phyloP scores from a whole-genome alignment of 768 basidiomycete genomes.

The Obba rivulosa region DNA sequence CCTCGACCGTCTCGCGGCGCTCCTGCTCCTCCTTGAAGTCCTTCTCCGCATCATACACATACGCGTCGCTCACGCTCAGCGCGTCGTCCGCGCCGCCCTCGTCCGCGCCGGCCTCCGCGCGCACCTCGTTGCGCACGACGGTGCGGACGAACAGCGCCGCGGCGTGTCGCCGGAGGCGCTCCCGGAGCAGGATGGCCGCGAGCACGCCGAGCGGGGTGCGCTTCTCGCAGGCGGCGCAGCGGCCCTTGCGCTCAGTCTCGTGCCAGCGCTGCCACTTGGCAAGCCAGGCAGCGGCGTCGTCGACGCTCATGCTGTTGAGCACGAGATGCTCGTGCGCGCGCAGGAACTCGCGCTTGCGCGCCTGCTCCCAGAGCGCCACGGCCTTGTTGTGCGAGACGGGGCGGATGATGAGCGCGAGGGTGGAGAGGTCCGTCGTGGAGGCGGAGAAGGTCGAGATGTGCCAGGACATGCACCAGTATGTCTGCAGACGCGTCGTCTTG shows the following conservation, averaged over 20 bases:
- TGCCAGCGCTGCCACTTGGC: conserved; percentile 23
- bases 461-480: conserved; percentile 48
- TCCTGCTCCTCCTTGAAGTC: conserved; percentile 31
- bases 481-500: conserved; percentile 40
- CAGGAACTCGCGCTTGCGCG: conserved; percentile 25
- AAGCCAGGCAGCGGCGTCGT: conserved; percentile 45
- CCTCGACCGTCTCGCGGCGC: conserved; percentile 46
- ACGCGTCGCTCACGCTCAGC: conserved; percentile 11
- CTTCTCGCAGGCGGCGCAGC: conserved; percentile 21
- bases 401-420: conserved; percentile 52
- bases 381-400: conserved; percentile 41
- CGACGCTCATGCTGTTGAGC: conserved; percentile 43
- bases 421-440: conserved; percentile 45
- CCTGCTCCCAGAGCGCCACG: conserved; percentile 37
- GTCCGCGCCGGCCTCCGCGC: conserved; percentile 7
- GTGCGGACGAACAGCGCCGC: conserved; percentile 49
- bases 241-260: conserved; percentile 21
- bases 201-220: conserved; percentile 41
- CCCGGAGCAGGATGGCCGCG: conserved; percentile 44
- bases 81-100: not conserved
- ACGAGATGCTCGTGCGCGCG: conserved; percentile 52
- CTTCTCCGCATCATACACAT: conserved; percentile 24
- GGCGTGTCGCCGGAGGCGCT: conserved; percentile 48
- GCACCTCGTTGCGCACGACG: conserved; percentile 26
- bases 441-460: conserved; percentile 34